Evolutionary conservation across 1,139 yeast species (phyloP), one percentile per base, ranked within the genome.

Genomic region (Blastobotrys malaysiensis): DNA sequence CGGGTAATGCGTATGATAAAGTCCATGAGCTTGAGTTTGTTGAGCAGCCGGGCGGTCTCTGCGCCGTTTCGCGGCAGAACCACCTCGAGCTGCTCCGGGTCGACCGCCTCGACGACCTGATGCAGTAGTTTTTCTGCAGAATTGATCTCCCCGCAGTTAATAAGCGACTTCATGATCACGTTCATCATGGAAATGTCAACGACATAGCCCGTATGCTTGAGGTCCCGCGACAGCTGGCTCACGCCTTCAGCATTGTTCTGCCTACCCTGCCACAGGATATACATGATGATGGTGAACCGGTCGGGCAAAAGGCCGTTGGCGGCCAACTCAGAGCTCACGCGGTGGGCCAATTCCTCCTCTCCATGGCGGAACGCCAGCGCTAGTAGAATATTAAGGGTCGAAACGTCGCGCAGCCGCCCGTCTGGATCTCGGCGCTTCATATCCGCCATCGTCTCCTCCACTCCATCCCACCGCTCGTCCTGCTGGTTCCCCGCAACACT

Each of bases 241-340:
- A 59, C 61, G 9, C 56, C 58, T 9, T 57, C 55, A 3, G 52
- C 19, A 31, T 61, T 58, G 16, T 54, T 46, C 13, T 52, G 43
- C 14, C 50, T 48, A 9, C 61, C 59, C 46, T 57, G 58, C 44
- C 59, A 53, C 22, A 57, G 46, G 48, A 63, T 52, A 39, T 57
- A 53, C 13, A 61, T 53, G 49, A 61, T 52, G 51, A 57, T 51
- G 1, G 66, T 63, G 45, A 55, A 50, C 14, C 66, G 50, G 49
- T 63, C 64, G 9, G 64, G 63, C 3, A 22, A 27, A 5, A 53
- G 45, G 14, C 51, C 39, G 6, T 55, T 52, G n/a, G 31, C 43
- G 4, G 49, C 51, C 24, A 61, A 57, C 16, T 59, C 57, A 5
- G 52, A 22, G 36, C 57, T 36, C 2, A 59, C 50, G 5, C 52